Conservation (phyloP, 73 alveolate species). For the Symbiodinium natans region DNA sequence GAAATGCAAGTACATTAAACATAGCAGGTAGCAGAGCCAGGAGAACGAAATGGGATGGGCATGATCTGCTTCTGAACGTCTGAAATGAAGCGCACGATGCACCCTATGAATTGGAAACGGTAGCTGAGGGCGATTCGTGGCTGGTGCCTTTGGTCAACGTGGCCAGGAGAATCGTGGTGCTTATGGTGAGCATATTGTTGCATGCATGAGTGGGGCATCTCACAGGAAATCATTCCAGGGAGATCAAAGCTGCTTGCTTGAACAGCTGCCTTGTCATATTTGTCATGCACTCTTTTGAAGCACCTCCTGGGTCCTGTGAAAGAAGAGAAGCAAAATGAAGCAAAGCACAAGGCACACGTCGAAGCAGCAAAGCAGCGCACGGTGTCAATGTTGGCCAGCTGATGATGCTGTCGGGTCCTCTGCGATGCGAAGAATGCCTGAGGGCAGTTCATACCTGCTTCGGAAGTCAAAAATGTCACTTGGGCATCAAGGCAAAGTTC, state of each 20-base stretch:
- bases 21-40: too few species aligned
- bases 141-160: slow-evolving; percentile 70
- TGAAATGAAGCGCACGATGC: too few species aligned
- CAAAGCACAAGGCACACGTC: neutral
- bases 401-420: slow-evolving; percentile 53
- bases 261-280: neutral
- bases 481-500: too few species aligned
- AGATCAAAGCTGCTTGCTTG: neutral
- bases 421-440: neutral
- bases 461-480: too few species aligned
- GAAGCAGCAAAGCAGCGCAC: slow-evolving; percentile 28
- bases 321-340: neutral
- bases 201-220: neutral
- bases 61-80: too few species aligned
- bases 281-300: neutral
- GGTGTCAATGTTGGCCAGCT: slow-evolving; percentile 85
- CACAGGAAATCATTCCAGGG: slow-evolving; percentile 83
- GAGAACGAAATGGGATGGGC: too few species aligned
- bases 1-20: too few species aligned
- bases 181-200: neutral
- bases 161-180: slow-evolving; percentile 20
- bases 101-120: neutral
- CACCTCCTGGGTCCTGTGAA: neutral
- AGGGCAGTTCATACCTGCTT: too few species aligned
- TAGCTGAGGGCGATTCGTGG: slow-evolving; percentile 69